Evolutionary conservation across 306 rosid species (phyloP), one percentile per base, ranked within the genome.

Genomic region (Rosa persica): DNA sequence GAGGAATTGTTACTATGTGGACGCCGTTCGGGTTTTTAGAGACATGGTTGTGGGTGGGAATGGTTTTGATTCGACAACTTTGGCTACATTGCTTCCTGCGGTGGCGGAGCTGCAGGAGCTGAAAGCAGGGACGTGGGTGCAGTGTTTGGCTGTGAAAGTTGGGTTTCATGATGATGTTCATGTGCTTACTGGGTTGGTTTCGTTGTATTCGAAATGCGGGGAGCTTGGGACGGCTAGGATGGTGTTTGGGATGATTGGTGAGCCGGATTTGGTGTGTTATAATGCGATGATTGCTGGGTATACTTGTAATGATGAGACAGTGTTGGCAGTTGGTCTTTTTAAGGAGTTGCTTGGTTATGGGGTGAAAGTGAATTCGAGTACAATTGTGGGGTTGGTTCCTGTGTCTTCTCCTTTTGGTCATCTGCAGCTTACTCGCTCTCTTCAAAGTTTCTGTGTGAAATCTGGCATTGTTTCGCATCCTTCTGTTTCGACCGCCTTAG

Each of bases 211-310:
- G 10, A 95, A 95, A 82, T 91, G 96, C 52, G 91, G 86, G 77
- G 83, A 89, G 81, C 78, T 88, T 36, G 66, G 75, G 52, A 77
- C 67, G 2, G 96, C 93, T 1, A 90, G 86, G 86, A 75, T 79
- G 67, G 82, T 95, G 85, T 95, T 93, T 69, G 23, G 85, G 87
- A 78, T 83, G 83, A 86, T 95, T 79, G 40, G 47, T 44, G 80
- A 36, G 78, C 97, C 85, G 0, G 99, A 95, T 80, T 86, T 93
- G 92, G 66, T 95, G 27, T 83, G 96, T 58, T 89, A 85, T 55
- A 95, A 95, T 81, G 98, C 98, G 9, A 86, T 95, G 88, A 95
- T 95, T 89, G 90, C 96, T 66, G 99, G 98, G 61, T 91, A 81
- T 86, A 88, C 93, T 67, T 76, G 84, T 80, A 90, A 90, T 72